phyloP scores from a whole-genome alignment of 805 yeast species.

The Candida ipomoeae region DNA sequence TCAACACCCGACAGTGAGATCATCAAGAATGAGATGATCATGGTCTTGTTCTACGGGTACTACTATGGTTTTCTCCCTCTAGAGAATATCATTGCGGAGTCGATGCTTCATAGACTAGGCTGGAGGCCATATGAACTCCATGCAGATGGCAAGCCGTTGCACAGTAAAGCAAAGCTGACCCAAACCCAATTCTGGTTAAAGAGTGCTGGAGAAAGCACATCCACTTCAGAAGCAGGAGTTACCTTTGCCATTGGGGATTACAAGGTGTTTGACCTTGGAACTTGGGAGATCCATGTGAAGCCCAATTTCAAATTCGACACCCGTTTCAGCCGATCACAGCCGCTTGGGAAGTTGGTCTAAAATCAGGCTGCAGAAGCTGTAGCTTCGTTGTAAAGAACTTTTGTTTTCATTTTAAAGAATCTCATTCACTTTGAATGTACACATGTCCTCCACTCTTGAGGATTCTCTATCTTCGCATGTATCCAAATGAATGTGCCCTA shows the following conservation, averaged over 20 bases:
- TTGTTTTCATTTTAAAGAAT: conserved; percentile 1
- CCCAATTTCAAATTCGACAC: conserved; percentile 36
- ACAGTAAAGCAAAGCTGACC: neutral
- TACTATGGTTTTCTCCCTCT: conserved; percentile 41
- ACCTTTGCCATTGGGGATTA: conserved; percentile 33
- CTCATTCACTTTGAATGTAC: neutral
- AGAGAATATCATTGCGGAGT: conserved; percentile 41
- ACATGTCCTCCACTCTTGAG: neutral
- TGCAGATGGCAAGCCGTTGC: conserved; percentile 6
- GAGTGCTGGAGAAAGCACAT: conserved; percentile 14
- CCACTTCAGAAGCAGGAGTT: conserved; percentile 8
- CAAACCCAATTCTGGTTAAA: conserved; percentile 27
- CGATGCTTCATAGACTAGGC: conserved; percentile 34
- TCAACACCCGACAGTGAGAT: conserved; percentile 21
- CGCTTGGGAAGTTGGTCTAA: conserved; percentile 19
- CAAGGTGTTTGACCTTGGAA: conserved; percentile 37
- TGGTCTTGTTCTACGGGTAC: conserved; percentile 41
- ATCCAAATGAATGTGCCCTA: neutral
- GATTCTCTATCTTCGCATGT: neutral
- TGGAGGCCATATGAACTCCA: conserved; percentile 38
- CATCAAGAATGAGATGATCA: conserved; percentile 30
- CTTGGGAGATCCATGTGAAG: conserved; percentile 40
- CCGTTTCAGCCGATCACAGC: conserved; percentile 27
- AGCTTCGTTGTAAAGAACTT: conserved; percentile 2
- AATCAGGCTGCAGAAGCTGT: neutral